Conservation (phyloP, 2,329 filamentous ascomycete genomes). For the Drechslera avenae region DNA sequence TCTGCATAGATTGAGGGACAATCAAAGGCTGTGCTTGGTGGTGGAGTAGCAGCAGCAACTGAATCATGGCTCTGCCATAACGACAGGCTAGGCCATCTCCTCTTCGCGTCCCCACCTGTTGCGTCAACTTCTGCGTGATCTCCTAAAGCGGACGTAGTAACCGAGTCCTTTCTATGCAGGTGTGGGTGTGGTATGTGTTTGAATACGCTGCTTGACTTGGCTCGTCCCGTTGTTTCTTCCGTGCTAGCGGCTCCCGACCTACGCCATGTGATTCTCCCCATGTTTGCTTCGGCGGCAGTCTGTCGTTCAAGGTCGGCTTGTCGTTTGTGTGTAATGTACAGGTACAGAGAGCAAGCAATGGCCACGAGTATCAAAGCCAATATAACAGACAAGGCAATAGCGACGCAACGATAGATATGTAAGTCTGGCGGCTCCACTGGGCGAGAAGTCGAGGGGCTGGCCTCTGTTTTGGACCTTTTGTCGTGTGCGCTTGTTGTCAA, state of each 20-base stretch:
- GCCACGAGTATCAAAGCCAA: background rate
- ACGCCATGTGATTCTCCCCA: background rate
- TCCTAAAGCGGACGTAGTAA: background rate
- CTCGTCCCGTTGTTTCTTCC: background rate
- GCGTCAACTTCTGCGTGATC: background rate
- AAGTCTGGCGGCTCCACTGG: background rate
- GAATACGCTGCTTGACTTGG: background rate
- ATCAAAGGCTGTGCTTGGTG: background rate
- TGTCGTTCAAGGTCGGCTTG: background rate
- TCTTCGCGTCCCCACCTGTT: background rate
- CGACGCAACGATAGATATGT: conserved; percentile 15
- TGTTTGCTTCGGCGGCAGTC: background rate
- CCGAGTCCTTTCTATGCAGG: background rate
- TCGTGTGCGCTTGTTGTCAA: background rate
- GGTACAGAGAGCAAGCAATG: background rate
- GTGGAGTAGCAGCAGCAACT: background rate
- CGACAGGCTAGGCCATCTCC: background rate
- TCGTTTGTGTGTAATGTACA: background rate
- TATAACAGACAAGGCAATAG: conserved; percentile 17
- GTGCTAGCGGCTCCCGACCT: background rate
- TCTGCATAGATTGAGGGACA: background rate
- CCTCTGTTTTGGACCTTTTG: no score
- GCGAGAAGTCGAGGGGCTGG: background rate
- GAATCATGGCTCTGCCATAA: background rate
- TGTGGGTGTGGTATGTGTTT: background rate